Base-by-base conservation (phyloP, 441 rosid species). In the Adansonia gregorii region DNA sequence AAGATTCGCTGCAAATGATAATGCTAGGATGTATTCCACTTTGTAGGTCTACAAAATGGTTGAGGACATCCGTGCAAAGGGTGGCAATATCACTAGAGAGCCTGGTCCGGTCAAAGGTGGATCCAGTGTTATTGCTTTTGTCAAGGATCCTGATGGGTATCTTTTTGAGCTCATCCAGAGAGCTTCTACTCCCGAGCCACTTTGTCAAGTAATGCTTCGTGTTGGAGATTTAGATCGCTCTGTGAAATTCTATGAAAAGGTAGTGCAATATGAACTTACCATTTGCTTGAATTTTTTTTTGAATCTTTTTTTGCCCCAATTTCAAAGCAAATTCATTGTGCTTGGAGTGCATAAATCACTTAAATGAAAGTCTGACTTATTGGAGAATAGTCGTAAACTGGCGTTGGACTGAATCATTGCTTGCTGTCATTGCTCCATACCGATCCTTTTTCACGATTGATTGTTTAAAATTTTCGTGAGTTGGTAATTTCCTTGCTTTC, bases 41-140 rank as follows among this genome's bases (percentile, higher is more conserved):
- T 71, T 56, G 54, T 61, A 95, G 98, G 95, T 91, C 72, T 79
- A 89, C 86, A 94, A 95, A 82, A 2, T 94, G 89, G 97, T 91
- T 58, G 97, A 94, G 80, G 75, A 82, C 0, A 83, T 90, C 9
- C 93, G 91, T 76, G 95, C 97, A 75, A 86, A 88, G 81, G 99
- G 97, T 70, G 97, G 97, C 10, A 82, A 58, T 45, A 84, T 95
- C 64, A 89, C 91, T 20, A 88, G 98, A 82, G 98, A 95, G 76
- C 97, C 97, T 54, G 99, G 98, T 82, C 97, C 97, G 0, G 98
- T 94, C 60, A 94, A 95, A 89, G 97, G 98, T 75, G 97, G 97
- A 78, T 11, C 20, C 2, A 67, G 88, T 80, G 82, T 89, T 31
- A 90, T 91, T 84, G 98, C 98, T 39, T 94, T 94, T 79, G 97